A percentile compares a stretch with the other conserved stretches of the same genome.
These are phyloP conservation scores for Solanum chacoense DNA, from an alignment of 305 asterid genomes.

Conservation along the genomic window DNA sequence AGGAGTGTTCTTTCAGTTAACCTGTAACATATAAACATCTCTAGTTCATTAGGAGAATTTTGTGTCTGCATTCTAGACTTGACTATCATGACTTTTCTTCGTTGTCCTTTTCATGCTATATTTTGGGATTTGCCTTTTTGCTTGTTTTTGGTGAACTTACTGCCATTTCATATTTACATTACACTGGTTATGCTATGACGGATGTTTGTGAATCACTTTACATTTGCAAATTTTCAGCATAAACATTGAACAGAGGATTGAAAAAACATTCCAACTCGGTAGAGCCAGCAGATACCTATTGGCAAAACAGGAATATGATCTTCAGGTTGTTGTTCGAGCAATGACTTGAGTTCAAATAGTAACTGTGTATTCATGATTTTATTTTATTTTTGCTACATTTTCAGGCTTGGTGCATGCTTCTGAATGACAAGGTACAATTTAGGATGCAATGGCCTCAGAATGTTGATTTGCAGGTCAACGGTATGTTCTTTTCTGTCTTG, in stretches of 20 bases:
- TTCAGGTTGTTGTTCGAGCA: conserved; percentile 59
- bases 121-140: not conserved
- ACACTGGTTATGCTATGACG: not conserved
- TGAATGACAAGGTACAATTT: not conserved
- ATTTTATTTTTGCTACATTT: not conserved
- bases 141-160: not conserved
- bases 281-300: conserved; percentile 66
- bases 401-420: not conserved
- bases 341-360: not conserved
- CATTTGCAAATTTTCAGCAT: conserved; percentile 28
- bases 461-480: not conserved
- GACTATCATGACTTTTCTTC: not conserved
- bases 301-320: conserved; percentile 74
- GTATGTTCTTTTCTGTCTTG: not conserved
- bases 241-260: conserved; percentile 66
- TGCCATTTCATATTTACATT: not conserved
- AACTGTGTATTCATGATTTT: not conserved
- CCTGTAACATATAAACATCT: not conserved
- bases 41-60: not conserved
- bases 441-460: not conserved
- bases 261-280: conserved; percentile 75
- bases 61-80: not conserved
- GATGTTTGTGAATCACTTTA: not conserved
- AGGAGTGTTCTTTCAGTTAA: not conserved
- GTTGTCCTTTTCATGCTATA: not conserved